A percentile compares a stretch with the other conserved stretches of the same genome.
These are phyloP conservation scores for Tylopilus balloui DNA, from an alignment of 768 basidiomycete genomes.

Conservation along the genomic window DNA sequence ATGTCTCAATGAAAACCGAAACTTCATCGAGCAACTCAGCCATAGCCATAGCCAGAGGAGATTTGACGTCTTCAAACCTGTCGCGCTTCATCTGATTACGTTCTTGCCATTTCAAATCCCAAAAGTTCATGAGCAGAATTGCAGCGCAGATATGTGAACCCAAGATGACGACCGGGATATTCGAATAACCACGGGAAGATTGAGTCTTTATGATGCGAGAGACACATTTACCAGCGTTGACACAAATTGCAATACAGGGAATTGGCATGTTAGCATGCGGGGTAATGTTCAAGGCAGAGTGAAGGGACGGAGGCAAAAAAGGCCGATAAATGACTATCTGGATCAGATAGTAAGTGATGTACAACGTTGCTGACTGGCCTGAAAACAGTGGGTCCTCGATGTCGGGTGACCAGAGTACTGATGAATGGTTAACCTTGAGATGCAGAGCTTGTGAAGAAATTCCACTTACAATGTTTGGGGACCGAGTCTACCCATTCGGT, in stretches of 20 bases:
- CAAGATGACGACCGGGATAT: slow-evolving; percentile 41
- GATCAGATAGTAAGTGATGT: slow-evolving; percentile 54
- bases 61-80: slow-evolving; percentile 27
- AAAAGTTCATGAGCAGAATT: slow-evolving; percentile 51
- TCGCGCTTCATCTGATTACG: slow-evolving; percentile 27
- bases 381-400: slow-evolving; percentile 46
- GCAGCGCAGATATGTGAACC: slow-evolving; percentile 49
- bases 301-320: slow-evolving; percentile 47
- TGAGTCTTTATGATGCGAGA: slow-evolving; percentile 55
- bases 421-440: not conserved
- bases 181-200: slow-evolving; percentile 41
- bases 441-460: not conserved
- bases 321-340: slow-evolving; percentile 69
- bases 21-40: slow-evolving; percentile 29
- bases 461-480: slow-evolving; percentile 58
- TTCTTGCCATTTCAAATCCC: slow-evolving; percentile 51
- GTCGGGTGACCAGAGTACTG: slow-evolving; percentile 59
- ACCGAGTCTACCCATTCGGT: slow-evolving; percentile 68
- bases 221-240: slow-evolving; percentile 56
- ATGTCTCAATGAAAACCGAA: slow-evolving; percentile 26
- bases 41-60: slow-evolving; percentile 27
- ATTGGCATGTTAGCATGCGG: slow-evolving; percentile 34
- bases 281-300: slow-evolving; percentile 19
- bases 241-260: slow-evolving; percentile 55
- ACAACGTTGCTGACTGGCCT: slow-evolving; percentile 54